Conservation (phyloP, 148 eudicot species). For the Vaccinium darrowii region DNA sequence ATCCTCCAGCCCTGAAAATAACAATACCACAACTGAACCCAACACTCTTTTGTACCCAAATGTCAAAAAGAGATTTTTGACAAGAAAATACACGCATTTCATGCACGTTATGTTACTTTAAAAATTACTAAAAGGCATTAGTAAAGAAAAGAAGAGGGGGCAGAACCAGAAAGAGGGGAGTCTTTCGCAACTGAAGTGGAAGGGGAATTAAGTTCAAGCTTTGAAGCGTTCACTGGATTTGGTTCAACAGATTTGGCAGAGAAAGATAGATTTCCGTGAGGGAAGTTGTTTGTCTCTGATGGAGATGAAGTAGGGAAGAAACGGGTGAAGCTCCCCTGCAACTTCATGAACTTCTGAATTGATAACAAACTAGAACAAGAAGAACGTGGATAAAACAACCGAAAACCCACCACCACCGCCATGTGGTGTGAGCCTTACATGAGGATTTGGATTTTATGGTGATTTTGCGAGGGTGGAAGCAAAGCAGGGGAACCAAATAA, state of each 20-base stretch:
- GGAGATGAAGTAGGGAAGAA: slow-evolving; percentile 4
- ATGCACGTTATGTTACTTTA: neutral
- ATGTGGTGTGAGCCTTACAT: neutral
- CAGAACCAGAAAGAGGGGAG: slow-evolving; percentile 13
- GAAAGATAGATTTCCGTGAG: neutral
- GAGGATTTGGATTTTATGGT: neutral
- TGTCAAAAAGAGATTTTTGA: neutral
- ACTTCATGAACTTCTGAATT: neutral
- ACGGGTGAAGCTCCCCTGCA: neutral
- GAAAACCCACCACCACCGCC: neutral
- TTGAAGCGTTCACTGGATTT: neutral
- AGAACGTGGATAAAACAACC: neutral
- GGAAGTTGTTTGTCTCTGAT: neutral
- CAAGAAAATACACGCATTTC: neutral
- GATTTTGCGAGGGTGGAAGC: too few species aligned
- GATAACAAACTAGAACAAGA: neutral
- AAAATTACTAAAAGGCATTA: too few species aligned
- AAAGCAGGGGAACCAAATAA: too few species aligned
- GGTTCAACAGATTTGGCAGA: slow-evolving; percentile 7
- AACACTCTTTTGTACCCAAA: neutral
- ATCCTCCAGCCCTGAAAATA: slow-evolving; percentile 43
- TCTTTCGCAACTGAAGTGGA: neutral
- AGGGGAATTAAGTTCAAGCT: neutral
- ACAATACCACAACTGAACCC: neutral
- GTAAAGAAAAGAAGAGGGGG: neutral